phyloP scores from a whole-genome alignment of 2,329 filamentous ascomycete genomes.

The Ustilaginoidea virens region DNA sequence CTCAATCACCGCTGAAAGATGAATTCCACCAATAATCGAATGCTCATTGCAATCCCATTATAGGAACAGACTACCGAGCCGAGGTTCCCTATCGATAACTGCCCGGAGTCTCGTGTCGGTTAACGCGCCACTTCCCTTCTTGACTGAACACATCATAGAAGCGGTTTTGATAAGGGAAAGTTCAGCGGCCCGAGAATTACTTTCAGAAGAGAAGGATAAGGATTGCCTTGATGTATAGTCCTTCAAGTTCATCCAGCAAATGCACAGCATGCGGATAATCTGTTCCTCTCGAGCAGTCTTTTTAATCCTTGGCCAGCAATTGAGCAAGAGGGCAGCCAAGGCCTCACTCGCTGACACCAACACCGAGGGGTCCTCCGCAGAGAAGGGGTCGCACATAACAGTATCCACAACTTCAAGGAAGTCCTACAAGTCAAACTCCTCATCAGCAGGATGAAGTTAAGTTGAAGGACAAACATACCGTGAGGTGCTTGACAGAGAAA shows the following conservation, averaged over 20 bases:
- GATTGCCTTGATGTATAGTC: constrained; percentile 9
- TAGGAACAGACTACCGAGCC: no score
- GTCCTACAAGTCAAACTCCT: constrained; percentile 25
- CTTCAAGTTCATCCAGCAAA: constrained; percentile 47
- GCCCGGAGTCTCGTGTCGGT: no score
- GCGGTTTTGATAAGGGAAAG: background rate
- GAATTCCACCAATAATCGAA: background rate
- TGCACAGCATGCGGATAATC: constrained; percentile 43
- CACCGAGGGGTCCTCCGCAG: constrained; percentile 34
- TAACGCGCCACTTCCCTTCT: no score
- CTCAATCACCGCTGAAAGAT: background rate
- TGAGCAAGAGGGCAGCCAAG: constrained; percentile 41
- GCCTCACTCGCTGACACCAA: constrained; percentile 36
- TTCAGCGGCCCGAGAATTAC: background rate
- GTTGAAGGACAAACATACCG: constrained; percentile 23
- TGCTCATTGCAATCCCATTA: background rate
- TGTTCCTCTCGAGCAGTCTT: constrained; percentile 41
- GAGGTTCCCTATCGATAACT: no score
- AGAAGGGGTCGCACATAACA: constrained; percentile 55
- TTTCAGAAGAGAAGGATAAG: constrained; percentile 7
- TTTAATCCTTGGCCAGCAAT: constrained; percentile 53
- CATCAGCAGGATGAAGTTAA: background rate
- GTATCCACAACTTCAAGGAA: constrained; percentile 51
- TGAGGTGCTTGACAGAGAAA: constrained; percentile 50
- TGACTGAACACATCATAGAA: background rate